Conservation (phyloP, 2,329 filamentous ascomycete genomes). For the Arthroderma uncinatum region DNA sequence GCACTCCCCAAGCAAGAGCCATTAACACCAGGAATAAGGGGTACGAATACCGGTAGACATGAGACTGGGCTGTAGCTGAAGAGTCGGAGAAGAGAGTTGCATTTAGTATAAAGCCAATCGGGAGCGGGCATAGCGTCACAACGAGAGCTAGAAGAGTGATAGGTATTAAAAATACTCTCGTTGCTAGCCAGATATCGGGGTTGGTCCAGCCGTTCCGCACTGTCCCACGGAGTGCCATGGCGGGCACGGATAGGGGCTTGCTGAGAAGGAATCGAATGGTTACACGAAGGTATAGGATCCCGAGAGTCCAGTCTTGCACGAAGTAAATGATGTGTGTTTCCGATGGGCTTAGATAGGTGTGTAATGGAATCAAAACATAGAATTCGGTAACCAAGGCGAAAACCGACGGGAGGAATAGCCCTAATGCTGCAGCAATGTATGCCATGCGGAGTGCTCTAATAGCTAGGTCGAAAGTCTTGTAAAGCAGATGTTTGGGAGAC, state of each 20-base stretch:
- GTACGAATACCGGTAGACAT: constrained; percentile 59
- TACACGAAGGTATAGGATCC: constrained; percentile 80
- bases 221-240: constrained; percentile 62
- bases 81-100: constrained; percentile 28
- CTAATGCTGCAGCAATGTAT: constrained; percentile 66
- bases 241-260: constrained; percentile 58
- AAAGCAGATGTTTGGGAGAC: constrained; percentile 23
- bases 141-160: constrained; percentile 49
- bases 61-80: constrained; percentile 25
- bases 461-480: constrained; percentile 23
- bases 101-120: constrained; percentile 45
- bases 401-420: constrained; percentile 69
- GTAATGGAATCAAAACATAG: constrained; percentile 75
- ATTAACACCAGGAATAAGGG: constrained; percentile 50
- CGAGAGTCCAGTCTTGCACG: constrained; percentile 88
- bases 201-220: constrained; percentile 64
- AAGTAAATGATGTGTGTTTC: constrained; percentile 52
- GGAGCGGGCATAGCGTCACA: constrained; percentile 55
- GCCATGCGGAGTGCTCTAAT: constrained; percentile 42
- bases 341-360: constrained; percentile 54
- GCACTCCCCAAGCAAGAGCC: constrained; percentile 37
- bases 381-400: constrained; percentile 73
- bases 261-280: constrained; percentile 57
- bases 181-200: constrained; percentile 68
- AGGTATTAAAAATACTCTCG: constrained; percentile 76